phyloP scores from a whole-genome alignment of 106 monocot species.

The Acorus calamus region DNA sequence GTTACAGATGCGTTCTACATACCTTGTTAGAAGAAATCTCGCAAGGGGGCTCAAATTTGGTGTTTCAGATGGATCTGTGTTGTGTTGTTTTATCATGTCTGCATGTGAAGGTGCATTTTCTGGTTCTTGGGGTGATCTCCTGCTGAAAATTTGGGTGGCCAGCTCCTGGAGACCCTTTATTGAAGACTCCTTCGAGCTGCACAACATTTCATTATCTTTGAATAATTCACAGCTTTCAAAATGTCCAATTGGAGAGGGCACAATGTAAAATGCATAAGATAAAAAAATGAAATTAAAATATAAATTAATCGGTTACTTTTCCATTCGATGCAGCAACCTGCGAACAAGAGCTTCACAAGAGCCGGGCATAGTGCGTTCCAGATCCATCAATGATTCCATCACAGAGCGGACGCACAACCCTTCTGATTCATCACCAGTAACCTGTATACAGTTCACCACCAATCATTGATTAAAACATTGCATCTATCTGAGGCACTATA shows the following conservation, averaged over 20 bases:
- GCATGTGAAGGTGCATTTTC: too few relatives aligned
- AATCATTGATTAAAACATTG: too few relatives aligned
- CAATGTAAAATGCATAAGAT: not conserved
- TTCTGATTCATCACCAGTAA: slow-evolving; percentile 35
- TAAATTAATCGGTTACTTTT: slow-evolving; percentile 24
- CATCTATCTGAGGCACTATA: too few relatives aligned
- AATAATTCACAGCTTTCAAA: too few relatives aligned
- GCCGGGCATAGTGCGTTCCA: slow-evolving; percentile 54
- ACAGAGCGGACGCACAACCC: slow-evolving; percentile 14
- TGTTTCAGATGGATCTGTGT: slow-evolving; percentile 19
- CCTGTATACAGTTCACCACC: slow-evolving; percentile 17
- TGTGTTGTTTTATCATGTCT: slow-evolving; percentile 22
- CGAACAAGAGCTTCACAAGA: slow-evolving; percentile 49
- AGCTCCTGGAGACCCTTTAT: slow-evolving; percentile 50
- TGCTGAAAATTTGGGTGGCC: slow-evolving; percentile 23
- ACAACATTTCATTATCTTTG: not conserved
- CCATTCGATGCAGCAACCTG: slow-evolving; percentile 47
- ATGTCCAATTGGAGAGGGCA: too few relatives aligned
- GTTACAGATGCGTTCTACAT: not conserved
- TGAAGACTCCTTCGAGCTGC: slow-evolving; percentile 63
- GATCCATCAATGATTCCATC: slow-evolving; percentile 36
- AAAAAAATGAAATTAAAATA: not conserved
- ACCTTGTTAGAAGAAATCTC: slow-evolving; percentile 83
- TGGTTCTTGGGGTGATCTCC: slow-evolving; percentile 9
- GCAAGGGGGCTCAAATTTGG: slow-evolving; percentile 57